phyloP scores from a whole-genome alignment of 495 filamentous ascomycete species.

The Aspergillus diversus region DNA sequence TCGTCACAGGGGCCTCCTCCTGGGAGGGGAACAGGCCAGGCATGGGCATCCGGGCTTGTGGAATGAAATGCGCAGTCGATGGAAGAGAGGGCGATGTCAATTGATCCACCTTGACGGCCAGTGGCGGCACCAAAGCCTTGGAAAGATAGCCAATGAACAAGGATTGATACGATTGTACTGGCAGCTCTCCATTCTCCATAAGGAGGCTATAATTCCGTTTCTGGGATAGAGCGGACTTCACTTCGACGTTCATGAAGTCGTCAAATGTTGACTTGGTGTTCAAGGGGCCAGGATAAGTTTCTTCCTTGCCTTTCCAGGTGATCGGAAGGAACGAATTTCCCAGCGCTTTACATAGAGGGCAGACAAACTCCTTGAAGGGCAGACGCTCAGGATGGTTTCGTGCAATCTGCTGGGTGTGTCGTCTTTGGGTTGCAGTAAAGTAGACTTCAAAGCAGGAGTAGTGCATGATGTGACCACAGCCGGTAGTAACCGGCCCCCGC shows the following conservation, averaged over 20 bases:
- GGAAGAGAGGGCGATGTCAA: slow-evolving; percentile 38
- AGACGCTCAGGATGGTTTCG: slow-evolving; percentile 86
- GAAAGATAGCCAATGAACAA: slow-evolving; percentile 67
- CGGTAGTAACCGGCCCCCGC: slow-evolving; percentile 82
- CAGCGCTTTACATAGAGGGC: slow-evolving; percentile 96
- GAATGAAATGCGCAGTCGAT: slow-evolving; percentile 34
- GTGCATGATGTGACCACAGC: slow-evolving; percentile 99
- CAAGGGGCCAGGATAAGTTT: slow-evolving; percentile 72
- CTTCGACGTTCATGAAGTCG: slow-evolving; percentile 48
- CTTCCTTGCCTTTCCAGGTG: slow-evolving; percentile 91
- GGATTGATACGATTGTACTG: slow-evolving; percentile 52
- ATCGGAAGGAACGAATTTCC: slow-evolving; percentile 96
- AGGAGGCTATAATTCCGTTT: slow-evolving; percentile 41
- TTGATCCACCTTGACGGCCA: slow-evolving; percentile 62
- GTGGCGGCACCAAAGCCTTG: slow-evolving; percentile 60
- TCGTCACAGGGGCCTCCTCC: slow-evolving; percentile 39
- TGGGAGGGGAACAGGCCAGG: slow-evolving; percentile 48
- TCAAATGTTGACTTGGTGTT: slow-evolving; percentile 62
- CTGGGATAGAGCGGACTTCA: slow-evolving; percentile 39
- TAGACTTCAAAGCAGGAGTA: slow-evolving; percentile 94
- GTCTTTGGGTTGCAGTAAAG: slow-evolving; percentile 74
- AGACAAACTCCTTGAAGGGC: slow-evolving; percentile 83
- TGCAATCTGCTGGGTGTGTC: slow-evolving; percentile 90
- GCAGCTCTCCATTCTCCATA: slow-evolving; percentile 45
- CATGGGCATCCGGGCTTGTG: slow-evolving; percentile 45